Evolutionary conservation across 805 yeast species (phyloP).

Genomic region (Zygosaccharomyces bailii): DNA sequence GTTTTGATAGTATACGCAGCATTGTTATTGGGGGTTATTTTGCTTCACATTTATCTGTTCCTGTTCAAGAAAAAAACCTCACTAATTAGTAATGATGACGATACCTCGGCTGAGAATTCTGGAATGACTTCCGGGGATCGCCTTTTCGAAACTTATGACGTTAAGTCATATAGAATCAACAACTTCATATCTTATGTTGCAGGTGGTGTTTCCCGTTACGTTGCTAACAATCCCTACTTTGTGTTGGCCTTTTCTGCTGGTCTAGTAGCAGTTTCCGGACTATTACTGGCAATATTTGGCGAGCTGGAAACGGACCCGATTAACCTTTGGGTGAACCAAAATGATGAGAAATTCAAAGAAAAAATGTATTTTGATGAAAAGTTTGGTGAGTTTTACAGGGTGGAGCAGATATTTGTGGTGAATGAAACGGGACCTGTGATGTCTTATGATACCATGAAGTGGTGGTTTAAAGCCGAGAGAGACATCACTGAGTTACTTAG

Average conservation of each 20-base stretch:
- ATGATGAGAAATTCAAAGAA: constrained; percentile 64
- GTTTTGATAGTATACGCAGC: constrained; percentile 50
- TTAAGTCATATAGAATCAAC: constrained; percentile 17
- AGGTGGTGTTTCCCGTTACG: constrained; percentile 49
- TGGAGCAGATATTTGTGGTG: constrained; percentile 76
- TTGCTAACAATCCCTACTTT: constrained; percentile 58
- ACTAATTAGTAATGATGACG: constrained; percentile 25
- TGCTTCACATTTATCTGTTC: constrained; percentile 26
- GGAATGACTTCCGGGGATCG: constrained; percentile 14
- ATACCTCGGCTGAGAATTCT: constrained; percentile 12
- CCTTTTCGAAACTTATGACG: constrained; percentile 23
- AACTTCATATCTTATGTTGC: constrained; percentile 35
- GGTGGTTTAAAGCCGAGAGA: constrained; percentile 86
- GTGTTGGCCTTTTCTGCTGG: constrained; percentile 45
- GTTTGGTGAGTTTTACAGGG: constrained; percentile 90
- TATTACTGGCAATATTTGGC: constrained; percentile 44
- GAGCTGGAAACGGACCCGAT: constrained; percentile 76
- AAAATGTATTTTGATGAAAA: constrained; percentile 67
- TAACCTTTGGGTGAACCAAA: constrained; percentile 84
- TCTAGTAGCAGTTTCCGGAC: constrained; percentile 32
- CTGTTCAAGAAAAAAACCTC: constrained; percentile 22
- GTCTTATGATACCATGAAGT: constrained; percentile 62
- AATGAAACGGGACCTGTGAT: constrained; percentile 68
- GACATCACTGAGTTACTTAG: constrained; percentile 41
- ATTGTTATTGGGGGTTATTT: constrained; percentile 25